A percentile compares a stretch with the other conserved stretches of the same genome.
phyloP scores from a whole-genome alignment of 116 monocot genomes.

The Cymodocea nodosa region DNA sequence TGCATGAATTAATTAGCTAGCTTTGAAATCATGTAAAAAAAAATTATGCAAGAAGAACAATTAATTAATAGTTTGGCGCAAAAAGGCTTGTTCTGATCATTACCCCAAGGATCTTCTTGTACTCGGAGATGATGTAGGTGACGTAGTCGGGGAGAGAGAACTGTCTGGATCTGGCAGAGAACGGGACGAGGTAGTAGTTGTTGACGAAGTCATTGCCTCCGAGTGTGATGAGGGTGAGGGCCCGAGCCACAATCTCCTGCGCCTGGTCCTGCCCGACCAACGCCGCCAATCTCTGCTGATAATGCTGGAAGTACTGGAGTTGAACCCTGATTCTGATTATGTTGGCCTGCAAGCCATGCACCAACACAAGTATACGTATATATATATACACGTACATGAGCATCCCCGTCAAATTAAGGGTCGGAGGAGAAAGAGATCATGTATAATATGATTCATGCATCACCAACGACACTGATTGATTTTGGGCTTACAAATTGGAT shows the following conservation, averaged over 20 bases:
- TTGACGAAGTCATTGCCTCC: slow-evolving; percentile 64
- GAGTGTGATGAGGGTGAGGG: slow-evolving; percentile 40
- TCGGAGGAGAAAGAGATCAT: not conserved
- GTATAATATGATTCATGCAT: not conserved
- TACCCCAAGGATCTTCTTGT: slow-evolving; percentile 49
- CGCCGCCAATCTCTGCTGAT: slow-evolving; percentile 22
- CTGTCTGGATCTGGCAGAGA: slow-evolving; percentile 35
- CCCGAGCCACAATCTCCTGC: slow-evolving; percentile 15
- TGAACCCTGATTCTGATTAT: slow-evolving; percentile 35
- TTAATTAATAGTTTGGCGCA: too few species aligned
- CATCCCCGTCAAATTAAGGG: too few species aligned
- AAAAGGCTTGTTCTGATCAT: too few species aligned
- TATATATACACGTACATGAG: too few species aligned
- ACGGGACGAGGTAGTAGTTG: slow-evolving; percentile 51
- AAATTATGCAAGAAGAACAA: too few species aligned
- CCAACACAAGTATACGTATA: not conserved
- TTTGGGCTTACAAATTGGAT: slow-evolving; percentile 26
- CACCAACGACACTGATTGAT: too few species aligned
- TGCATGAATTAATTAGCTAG: too few species aligned
- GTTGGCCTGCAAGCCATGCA: slow-evolving; percentile 18
- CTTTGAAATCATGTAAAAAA: too few species aligned
- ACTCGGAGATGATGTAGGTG: slow-evolving; percentile 33
- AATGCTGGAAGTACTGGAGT: slow-evolving; percentile 32
- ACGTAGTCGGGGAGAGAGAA: slow-evolving; percentile 47
- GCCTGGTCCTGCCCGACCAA: slow-evolving; percentile 23